A percentile compares a stretch with the other conserved stretches of the same genome.
These are phyloP conservation scores for Apium graveolens DNA, from an alignment of 129 eudicot species.

Conservation along the genomic window DNA sequence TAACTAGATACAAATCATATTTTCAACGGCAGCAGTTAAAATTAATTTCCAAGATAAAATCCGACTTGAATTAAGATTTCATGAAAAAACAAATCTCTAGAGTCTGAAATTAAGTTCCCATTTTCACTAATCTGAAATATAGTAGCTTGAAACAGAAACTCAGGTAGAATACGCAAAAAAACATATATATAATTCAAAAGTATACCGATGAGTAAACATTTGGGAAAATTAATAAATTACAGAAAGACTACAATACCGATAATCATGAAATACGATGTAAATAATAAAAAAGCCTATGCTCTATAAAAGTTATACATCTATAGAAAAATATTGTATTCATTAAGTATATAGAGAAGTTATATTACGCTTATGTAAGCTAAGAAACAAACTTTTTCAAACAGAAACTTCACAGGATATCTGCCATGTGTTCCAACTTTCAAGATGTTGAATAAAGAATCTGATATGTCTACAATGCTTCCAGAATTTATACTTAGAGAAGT, in stretches of 20 bases:
- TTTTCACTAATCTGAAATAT: neutral
- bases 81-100: neutral
- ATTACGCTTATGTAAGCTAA: neutral
- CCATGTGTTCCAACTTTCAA: neutral
- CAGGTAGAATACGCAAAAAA: too few relatives aligned
- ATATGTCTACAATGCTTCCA: neutral
- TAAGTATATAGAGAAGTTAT: neutral
- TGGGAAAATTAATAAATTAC: too few relatives aligned
- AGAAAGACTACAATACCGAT: too few relatives aligned
- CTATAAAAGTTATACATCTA: neutral
- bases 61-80: neutral
- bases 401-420: neutral
- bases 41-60: neutral
- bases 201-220: neutral
- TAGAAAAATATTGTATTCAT: neutral
- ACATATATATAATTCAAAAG: too few relatives aligned
- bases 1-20: neutral
- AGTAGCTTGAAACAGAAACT: neutral
- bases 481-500: too few relatives aligned
- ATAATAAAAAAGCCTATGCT: neutral
- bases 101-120: neutral
- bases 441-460: neutral
- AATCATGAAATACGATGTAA: neutral
- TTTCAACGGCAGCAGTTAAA: neutral
- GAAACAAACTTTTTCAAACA: too few relatives aligned